Conservation (phyloP, 2,329 filamentous ascomycete genomes). For the Dactylonectria estremocensis region DNA sequence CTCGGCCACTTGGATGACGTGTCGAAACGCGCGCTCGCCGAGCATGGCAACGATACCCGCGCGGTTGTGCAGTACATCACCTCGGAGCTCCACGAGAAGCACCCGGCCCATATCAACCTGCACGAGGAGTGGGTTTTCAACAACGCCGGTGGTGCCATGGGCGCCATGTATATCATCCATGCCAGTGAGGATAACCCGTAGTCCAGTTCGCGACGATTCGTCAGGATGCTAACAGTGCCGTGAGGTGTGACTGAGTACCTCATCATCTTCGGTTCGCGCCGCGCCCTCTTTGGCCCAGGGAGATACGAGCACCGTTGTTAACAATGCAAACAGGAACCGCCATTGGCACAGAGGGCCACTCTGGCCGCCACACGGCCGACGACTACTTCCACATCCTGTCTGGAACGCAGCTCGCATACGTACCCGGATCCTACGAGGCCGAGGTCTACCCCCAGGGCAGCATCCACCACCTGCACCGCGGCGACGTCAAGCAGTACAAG, state of each 20-base stretch:
- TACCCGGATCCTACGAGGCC: constrained; percentile 75
- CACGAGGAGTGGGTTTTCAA: constrained; percentile 92
- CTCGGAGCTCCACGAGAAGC: constrained; percentile 71
- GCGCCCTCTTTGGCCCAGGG: background rate
- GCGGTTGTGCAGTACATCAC: constrained; percentile 80
- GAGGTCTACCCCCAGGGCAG: constrained; percentile 79
- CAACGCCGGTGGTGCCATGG: constrained; percentile 93
- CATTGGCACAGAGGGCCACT: constrained; percentile 89
- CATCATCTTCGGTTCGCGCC: constrained; percentile 80
- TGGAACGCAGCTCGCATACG: constrained; percentile 84
- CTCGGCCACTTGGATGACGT: constrained; percentile 78
- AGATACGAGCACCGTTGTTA: constrained; percentile 18
- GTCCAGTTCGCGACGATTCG: background rate
- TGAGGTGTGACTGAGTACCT: constrained; percentile 87
- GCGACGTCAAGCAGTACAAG: constrained; percentile 85
- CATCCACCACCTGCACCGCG: constrained; percentile 81
- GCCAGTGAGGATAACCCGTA: constrained; percentile 70
- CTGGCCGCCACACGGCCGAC: constrained; percentile 89
- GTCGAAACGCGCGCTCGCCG: constrained; percentile 74
- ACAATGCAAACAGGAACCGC: constrained; percentile 67
- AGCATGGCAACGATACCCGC: constrained; percentile 83
- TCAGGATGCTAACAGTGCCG: constrained; percentile 18
- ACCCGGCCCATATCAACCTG: constrained; percentile 72
- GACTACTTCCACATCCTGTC: constrained; percentile 95
- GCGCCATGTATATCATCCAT: constrained; percentile 91